Base-by-base conservation (phyloP, 2,329 filamentous ascomycete genomes). In the Stromatinia cepivora region DNA sequence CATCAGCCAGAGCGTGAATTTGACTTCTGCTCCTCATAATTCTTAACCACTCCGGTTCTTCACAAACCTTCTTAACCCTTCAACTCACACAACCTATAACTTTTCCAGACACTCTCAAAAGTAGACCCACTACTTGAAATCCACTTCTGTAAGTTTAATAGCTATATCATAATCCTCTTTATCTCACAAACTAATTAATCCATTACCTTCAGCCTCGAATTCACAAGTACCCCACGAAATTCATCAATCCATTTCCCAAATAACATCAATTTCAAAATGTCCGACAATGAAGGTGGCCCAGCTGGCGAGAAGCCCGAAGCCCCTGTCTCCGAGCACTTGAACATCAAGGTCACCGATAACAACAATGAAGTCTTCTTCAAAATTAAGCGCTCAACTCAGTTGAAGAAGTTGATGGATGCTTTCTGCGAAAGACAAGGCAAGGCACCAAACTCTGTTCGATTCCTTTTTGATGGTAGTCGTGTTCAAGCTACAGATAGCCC, bases 321-420 rank as follows among this genome's bases (percentile, higher is more conserved):
- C 31, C 69, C 70, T 20, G 73, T 65, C 71, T 84, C 84, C 42
- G 94, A 98, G 82, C 95, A 99, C 81, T 85, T 99, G 7, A 99
- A 99, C 83, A 98, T 99, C 83, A 99, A 99, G 81, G 95, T 99
- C 20, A 98, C 95, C 0, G 95, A 99, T 77, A 97, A 97, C 84
- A 97, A 97, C 84, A 99, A 99, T 80, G 95, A 99, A 80, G 94
- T 99, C 77, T 99, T 98, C 81, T 99, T 99, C 86, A 99, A 99
- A 86, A 99, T 99, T 84, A 99, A 99, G 90, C 88, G 94, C 50
- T 93, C 91, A 31, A 99, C 95, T 0, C 92, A 93, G 80, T 87
- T 99, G 1, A 95, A 97, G 83, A 99, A 99, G 85, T 85, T 99
- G 68, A 99, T 99, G 95, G 91, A 93, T 72, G 95, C 95, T 28